Base-by-base conservation (phyloP, 2,329 filamentous ascomycete genomes). In the Aspergillus awamori region DNA sequence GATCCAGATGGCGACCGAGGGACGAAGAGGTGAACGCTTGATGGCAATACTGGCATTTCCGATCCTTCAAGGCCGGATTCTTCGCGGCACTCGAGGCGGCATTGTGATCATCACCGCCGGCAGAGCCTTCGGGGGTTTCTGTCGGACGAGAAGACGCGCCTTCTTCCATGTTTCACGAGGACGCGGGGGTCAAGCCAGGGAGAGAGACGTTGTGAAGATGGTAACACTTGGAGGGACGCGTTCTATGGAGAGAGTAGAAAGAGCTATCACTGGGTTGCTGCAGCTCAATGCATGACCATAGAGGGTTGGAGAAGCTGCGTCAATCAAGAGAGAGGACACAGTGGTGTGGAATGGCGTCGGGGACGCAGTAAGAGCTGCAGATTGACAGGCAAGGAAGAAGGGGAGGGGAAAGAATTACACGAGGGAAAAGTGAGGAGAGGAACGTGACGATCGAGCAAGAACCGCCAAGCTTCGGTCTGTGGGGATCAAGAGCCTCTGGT, bases 21-120 rank as follows among this genome's bases (percentile, higher is more conserved):
- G 92, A 96, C 15, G 93, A 97, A 1, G 93, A 97, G 15, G 94
- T 97, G 74, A 97, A 98, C 6, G 89, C 84, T 76, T 97, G 92
- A 51, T 87, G 84, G 76, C 94, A 98, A 80, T 92, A 98, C 38
- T 89, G 91, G 75, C 94, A 97, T 65, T 83, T 88, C 73, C 91
- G 92, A 80, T 98, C 93, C 78, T 98, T 98, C 61, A 84, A 77
- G 15, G 89, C 84, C 57, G 80, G 76, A 59, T 76, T 75, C 67
- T 77, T 78, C 51, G 63, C 59, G 4, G 66, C 58, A 45, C 69
- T 67, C 17, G 73, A 70, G 45, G 72, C 70, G 47, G 70, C 65
- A 22, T 72, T 69, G 24, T 68, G 67, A 36, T 72, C 70, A 39
- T 76, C 72, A 24, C 74, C 77, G 36, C 69, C 74, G 59, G 76